A percentile compares a stretch with the other conserved stretches of the same genome.
phyloP scores from a whole-genome alignment of 2,329 filamentous ascomycete genomes.

The Leptodontidium sp. region DNA sequence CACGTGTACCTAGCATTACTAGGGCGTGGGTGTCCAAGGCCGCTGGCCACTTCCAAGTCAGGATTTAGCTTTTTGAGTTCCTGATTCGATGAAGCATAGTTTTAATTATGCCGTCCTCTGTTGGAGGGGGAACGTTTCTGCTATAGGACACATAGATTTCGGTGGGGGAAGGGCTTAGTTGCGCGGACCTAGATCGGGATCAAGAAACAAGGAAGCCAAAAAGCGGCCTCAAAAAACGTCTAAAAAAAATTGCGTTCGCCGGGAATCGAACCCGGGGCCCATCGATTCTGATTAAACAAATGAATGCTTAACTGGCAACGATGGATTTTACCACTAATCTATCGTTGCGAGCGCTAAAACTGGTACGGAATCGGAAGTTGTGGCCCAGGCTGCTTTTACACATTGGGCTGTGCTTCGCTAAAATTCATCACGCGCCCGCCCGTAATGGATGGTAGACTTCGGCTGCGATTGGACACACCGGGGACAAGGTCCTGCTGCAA shows the following conservation, averaged over 20 bases:
- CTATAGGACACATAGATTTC: neutral
- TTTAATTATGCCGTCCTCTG: neutral
- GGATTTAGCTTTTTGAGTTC: neutral
- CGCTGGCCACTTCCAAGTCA: neutral
- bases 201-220: neutral
- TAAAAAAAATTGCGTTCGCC: slow-evolving; percentile 3
- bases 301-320: slow-evolving; percentile 29
- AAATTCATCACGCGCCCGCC: neutral
- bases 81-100: neutral
- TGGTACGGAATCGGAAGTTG: neutral
- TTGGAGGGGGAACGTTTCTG: too few species aligned
- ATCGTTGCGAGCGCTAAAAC: neutral
- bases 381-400: neutral
- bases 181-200: neutral
- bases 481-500: neutral
- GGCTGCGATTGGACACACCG: neutral
- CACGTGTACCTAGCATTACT: neutral
- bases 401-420: neutral
- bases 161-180: neutral
- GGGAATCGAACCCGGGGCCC: slow-evolving; percentile 16
- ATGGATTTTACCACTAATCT: slow-evolving; percentile 39
- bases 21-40: neutral
- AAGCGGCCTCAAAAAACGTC: neutral
- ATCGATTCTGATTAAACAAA: neutral
- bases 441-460: neutral